Base-by-base conservation (phyloP, 106 monocot genomes). In the Allium sativum region DNA sequence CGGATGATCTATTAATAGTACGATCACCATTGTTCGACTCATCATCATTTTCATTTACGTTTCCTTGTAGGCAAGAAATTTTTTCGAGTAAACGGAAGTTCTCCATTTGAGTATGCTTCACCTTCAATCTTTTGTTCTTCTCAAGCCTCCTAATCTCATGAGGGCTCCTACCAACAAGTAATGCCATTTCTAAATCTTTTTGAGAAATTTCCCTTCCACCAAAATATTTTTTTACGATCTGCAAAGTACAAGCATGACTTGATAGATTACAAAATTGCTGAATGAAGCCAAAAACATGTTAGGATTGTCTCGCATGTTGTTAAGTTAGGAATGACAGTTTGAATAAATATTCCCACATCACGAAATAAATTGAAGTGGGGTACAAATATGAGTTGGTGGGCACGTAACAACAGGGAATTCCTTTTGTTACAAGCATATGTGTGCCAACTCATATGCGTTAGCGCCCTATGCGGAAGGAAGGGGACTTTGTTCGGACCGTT, bases 151-250 rank as follows among this genome's bases (percentile, higher is more conserved):
- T 84, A 67, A 73, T 84, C 66, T 96, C 95, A 45, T 78, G 70
- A 56, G 90, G 84, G 65, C 82, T 96, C 95, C 91, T 87, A 58
- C 95, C 95, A 70, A 87, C 84, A 48, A 91, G 74, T 67, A 96
- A 72, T 56, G 91, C 95, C 58, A 58, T 69, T 80, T 96, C 87
- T 7, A 96, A 68, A 65, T 96, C 91, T 78, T 84, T 69, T 42
- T 41, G 55, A 44, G 75, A 55, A 53, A 87, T 73, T 57, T 90
- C 95, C 62, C 84, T 82, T 67, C 91, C 81, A 41, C 95, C 90
- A 80, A 87, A 96, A 67, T 91, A 96, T 74, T 64, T 1, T 67
- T 74, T 91, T 21, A 96, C 82, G 43, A 73, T 78, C 95, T 96
- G 76, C 64, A 73, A 13, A 0, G 9, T 40, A 52, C 10, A 19